These are phyloP conservation scores for Thelephora terrestris DNA, from an alignment of 1,284 basidiomycete species.

Conservation along the genomic window DNA sequence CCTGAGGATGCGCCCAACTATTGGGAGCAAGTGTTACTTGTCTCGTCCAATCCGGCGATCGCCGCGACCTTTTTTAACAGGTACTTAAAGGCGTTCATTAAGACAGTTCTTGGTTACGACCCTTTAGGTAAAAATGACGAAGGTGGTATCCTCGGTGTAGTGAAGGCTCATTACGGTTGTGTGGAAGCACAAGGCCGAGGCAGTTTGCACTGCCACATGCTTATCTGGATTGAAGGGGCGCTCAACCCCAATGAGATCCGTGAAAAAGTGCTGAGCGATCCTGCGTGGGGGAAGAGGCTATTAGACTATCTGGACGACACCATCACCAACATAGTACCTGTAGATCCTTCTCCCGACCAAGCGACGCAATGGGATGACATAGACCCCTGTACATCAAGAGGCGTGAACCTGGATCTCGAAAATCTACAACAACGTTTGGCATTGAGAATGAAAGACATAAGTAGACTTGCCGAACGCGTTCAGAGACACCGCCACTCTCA, in stretches of 20 bases:
- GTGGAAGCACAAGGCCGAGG: too few relatives aligned
- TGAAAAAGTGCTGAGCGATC: conserved; percentile 8
- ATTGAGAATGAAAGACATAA: not conserved
- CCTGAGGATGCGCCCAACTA: conserved; percentile 19
- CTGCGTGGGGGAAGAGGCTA: conserved; percentile 3
- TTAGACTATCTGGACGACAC: not conserved
- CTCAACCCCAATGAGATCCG: conserved; percentile 27
- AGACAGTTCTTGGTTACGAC: conserved; percentile 17
- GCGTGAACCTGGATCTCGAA: not conserved
- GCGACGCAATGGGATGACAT: not conserved
- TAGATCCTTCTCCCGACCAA: not conserved
- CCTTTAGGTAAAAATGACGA: conserved; percentile 6
- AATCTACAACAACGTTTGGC: not conserved
- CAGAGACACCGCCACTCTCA: conserved; percentile 22
- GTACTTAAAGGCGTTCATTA: conserved; percentile 27
- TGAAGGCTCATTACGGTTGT: conserved; percentile 26
- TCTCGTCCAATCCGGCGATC: conserved; percentile 26
- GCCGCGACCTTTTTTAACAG: conserved; percentile 29
- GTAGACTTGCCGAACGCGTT: conserved; percentile 6
- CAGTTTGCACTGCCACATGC: conserved; percentile 33
- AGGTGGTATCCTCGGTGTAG: conserved; percentile 23
- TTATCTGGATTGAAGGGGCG: conserved; percentile 31
- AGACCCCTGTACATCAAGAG: conserved; percentile 18
- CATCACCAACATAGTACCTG: conserved; percentile 4
- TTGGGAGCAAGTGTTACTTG: conserved; percentile 15